phyloP scores from a whole-genome alignment of 768 basidiomycete species.

The Tricholoma terreum region DNA sequence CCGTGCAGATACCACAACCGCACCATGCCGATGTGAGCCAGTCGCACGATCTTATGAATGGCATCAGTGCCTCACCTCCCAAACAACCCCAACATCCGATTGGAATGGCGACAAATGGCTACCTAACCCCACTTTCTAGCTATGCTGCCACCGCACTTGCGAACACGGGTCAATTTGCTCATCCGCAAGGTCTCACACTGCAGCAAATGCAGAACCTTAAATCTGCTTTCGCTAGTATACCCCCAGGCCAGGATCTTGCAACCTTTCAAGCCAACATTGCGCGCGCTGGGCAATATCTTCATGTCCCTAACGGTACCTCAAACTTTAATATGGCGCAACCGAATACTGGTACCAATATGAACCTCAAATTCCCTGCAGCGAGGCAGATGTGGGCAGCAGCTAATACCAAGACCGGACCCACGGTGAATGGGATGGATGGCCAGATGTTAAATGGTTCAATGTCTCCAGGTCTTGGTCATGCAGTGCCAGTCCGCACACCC shows the following conservation, averaged over 20 bases:
- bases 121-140: constrained; percentile 38
- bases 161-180: constrained; percentile 33
- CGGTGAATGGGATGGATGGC: constrained; percentile 32
- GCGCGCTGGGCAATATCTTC: neutral
- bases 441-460: constrained; percentile 26
- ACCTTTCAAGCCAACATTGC: constrained; percentile 1
- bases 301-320: constrained; percentile 5
- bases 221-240: constrained; percentile 46
- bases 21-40: constrained; percentile 17
- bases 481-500: constrained; percentile 44
- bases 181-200: constrained; percentile 38
- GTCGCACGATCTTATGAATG: constrained; percentile 23
- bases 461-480: constrained; percentile 34
- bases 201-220: constrained; percentile 65
- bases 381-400: constrained; percentile 34
- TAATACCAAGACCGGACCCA: constrained; percentile 29
- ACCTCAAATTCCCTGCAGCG: constrained; percentile 40
- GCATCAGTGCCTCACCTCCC: neutral
- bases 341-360: constrained; percentile 29
- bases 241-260: constrained; percentile 37
- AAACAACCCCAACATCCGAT: constrained; percentile 10
- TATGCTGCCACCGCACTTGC: constrained; percentile 32
- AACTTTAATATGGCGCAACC: constrained; percentile 37
- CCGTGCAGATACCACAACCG: constrained; percentile 29
- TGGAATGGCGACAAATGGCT: constrained; percentile 39